Conservation (phyloP, 1,139 yeast genomes). For the Pichia sp. region DNA sequence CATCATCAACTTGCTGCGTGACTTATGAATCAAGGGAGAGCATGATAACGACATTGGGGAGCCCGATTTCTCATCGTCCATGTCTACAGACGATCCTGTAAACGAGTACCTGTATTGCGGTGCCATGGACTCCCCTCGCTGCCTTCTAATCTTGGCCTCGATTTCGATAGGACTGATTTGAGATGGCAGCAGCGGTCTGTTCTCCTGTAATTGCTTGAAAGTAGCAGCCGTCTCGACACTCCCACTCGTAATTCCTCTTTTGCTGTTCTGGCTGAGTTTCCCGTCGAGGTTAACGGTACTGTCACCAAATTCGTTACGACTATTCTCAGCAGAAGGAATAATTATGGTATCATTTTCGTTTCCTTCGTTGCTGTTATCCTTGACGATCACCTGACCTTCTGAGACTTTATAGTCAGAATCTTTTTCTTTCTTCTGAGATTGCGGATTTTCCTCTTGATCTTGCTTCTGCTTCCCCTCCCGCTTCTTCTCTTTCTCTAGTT, state of each 20-base stretch:
- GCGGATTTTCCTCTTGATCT: background rate
- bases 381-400: background rate
- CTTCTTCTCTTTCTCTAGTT: background rate
- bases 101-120: slow-evolving; percentile 27
- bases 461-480: too few relatives aligned
- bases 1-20: slow-evolving; percentile 18
- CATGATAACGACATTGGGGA: slow-evolving; percentile 21
- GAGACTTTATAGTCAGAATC: background rate
- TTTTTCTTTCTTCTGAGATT: background rate
- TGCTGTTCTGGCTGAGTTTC: background rate
- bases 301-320: background rate
- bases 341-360: background rate
- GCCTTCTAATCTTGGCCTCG: background rate
- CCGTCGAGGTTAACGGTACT: background rate
- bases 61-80: slow-evolving; percentile 30
- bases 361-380: background rate
- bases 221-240: background rate
- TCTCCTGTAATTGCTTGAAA: background rate
- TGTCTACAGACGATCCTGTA: slow-evolving; percentile 30
- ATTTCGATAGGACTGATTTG: slow-evolving; percentile 7
- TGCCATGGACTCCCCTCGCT: slow-evolving; percentile 12
- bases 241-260: background rate
- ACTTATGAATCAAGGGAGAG: slow-evolving; percentile 19
- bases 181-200: background rate
- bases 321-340: background rate